Percentiles rank a stretch among this genome's conserved stretches.
These are phyloP conservation scores for Saccharomycopsis crataegensis DNA, from an alignment of 1,139 yeast species.

Conservation along the genomic window DNA sequence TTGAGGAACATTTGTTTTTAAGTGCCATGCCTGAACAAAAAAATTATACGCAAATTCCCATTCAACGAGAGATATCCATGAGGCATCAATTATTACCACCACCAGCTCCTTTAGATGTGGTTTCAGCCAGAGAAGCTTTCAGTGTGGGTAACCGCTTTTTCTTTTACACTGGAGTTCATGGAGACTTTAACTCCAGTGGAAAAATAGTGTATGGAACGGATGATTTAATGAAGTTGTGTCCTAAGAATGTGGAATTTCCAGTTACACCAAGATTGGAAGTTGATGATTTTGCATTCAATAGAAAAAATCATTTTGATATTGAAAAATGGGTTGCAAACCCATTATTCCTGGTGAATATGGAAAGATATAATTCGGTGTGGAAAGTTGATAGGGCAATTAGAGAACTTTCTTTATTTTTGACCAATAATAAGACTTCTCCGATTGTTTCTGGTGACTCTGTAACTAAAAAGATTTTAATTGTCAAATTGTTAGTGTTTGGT, in stretches of 20 bases:
- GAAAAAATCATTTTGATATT: neutral
- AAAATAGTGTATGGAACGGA: too few species aligned
- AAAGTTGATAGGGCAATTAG: slow-evolving; percentile 22
- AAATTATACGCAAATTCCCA: neutral
- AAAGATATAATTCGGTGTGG: slow-evolving; percentile 22
- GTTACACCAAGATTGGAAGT: neutral
- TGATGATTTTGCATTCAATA: neutral
- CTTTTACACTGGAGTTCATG: too few species aligned
- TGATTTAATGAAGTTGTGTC: too few species aligned
- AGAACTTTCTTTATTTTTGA: slow-evolving; percentile 21
- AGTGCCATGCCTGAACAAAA: neutral
- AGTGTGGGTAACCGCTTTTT: too few species aligned
- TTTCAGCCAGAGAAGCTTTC: too few species aligned
- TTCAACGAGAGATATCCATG: neutral
- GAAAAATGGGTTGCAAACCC: slow-evolving; percentile 4
- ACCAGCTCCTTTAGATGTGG: too few species aligned
- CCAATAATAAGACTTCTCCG: neutral
- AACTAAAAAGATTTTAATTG: slow-evolving; percentile 21
- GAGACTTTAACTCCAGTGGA: too few species aligned
- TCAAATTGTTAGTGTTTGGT: slow-evolving; percentile 24
- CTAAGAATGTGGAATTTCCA: neutral
- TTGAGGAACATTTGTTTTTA: too few species aligned
- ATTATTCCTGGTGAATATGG: neutral
- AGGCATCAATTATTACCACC: too few species aligned
- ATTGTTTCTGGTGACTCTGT: slow-evolving; percentile 16